Percentiles rank a stretch among this genome's conserved stretches.
Conservation (phyloP, 2,329 filamentous ascomycete species). For the Gaeumannomyces tritici region DNA sequence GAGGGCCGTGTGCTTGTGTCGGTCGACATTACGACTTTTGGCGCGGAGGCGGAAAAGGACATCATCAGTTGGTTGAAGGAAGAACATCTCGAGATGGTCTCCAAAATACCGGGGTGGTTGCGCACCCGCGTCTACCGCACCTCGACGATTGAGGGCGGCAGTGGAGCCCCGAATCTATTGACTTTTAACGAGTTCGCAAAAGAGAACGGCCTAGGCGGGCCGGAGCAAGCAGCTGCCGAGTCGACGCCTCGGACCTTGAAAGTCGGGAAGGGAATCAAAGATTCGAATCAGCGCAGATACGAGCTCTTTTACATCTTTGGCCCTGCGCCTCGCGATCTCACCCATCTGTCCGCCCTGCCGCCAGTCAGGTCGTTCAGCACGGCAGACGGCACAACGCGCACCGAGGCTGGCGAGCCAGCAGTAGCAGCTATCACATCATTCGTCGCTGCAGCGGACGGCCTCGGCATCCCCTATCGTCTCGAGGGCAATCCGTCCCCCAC, state of each 20-base stretch:
- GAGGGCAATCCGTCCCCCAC: constrained; percentile 59
- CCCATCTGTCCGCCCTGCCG: constrained; percentile 40
- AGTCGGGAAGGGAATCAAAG: not conserved
- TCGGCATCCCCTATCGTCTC: constrained; percentile 62
- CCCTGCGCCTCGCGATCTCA: constrained; percentile 59
- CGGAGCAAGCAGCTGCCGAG: constrained; percentile 53
- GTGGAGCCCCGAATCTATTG: constrained; percentile 44
- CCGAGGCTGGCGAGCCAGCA: constrained; percentile 34
- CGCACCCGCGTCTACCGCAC: constrained; percentile 63
- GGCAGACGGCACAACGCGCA: constrained; percentile 44
- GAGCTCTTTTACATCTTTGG: constrained; percentile 74
- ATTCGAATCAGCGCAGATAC: constrained; percentile 46
- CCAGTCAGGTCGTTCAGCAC: constrained; percentile 39
- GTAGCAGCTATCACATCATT: constrained; percentile 53
- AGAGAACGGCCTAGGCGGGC: constrained; percentile 55
- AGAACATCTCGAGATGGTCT: constrained; percentile 63
- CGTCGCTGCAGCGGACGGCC: constrained; percentile 56
- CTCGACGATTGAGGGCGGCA: constrained; percentile 47
- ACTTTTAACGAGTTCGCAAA: constrained; percentile 64
- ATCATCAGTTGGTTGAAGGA: constrained; percentile 64
- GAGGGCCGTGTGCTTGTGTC: constrained; percentile 52
- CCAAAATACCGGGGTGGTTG: constrained; percentile 70
- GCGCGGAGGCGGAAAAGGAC: constrained; percentile 36
- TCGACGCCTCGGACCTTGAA: constrained; percentile 44
- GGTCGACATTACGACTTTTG: constrained; percentile 44